Conservation (phyloP, 2,329 filamentous ascomycete genomes). For the Pseudohalonectria lignicola region DNA sequence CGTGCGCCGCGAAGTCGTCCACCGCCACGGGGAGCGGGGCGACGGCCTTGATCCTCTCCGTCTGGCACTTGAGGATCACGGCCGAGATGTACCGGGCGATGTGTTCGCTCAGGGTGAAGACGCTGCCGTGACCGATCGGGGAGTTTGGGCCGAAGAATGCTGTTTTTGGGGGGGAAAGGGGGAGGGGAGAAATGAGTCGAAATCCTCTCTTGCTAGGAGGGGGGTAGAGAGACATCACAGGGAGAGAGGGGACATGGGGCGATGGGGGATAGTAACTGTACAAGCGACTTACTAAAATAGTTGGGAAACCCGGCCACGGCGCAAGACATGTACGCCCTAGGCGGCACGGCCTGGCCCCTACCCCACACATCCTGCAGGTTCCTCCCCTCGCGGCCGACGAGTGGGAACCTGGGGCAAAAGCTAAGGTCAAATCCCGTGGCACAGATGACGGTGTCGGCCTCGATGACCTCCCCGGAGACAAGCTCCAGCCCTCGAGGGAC, state of each 20-base stretch:
- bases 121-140: slow-evolving; percentile 37
- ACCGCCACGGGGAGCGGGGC: slow-evolving; percentile 32
- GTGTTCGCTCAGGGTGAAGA: slow-evolving; percentile 39
- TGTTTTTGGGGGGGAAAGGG: slow-evolving; percentile 14
- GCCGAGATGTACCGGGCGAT: slow-evolving; percentile 40
- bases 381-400: slow-evolving; percentile 31
- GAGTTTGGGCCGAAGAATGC: slow-evolving; percentile 41
- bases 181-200: background rate
- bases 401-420: slow-evolving; percentile 38
- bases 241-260: too few species aligned
- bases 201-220: too few species aligned
- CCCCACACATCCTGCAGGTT: slow-evolving; percentile 41
- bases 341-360: slow-evolving; percentile 23
- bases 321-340: slow-evolving; percentile 40
- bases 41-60: slow-evolving; percentile 35
- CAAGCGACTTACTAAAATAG: slow-evolving; percentile 40
- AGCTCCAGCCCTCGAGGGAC: slow-evolving; percentile 37
- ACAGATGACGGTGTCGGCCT: slow-evolving; percentile 44
- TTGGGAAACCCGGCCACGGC: slow-evolving; percentile 41
- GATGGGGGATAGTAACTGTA: too few species aligned
- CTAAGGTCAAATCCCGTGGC: slow-evolving; percentile 47
- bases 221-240: too few species aligned
- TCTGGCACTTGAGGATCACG: slow-evolving; percentile 36
- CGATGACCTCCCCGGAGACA: slow-evolving; percentile 32
- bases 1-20: slow-evolving; percentile 38